Conservation (phyloP, 768 basidiomycete genomes). For the Pleurotus citrinopileatus region DNA sequence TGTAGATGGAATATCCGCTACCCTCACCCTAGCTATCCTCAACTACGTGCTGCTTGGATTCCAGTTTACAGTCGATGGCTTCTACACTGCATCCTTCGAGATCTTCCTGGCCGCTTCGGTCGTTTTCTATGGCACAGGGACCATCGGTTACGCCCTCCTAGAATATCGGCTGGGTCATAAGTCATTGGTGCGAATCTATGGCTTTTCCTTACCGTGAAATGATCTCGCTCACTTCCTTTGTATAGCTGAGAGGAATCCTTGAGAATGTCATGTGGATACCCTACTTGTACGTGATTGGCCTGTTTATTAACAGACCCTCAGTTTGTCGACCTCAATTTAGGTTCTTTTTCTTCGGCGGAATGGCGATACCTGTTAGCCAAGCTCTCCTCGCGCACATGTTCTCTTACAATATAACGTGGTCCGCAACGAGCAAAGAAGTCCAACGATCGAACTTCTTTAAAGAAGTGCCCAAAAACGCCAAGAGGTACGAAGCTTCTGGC, state of each 20-base stretch:
- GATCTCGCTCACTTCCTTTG: slow-evolving; percentile 16
- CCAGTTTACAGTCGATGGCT: slow-evolving; percentile 69
- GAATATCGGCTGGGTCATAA: slow-evolving; percentile 72
- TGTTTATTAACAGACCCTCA: neutral
- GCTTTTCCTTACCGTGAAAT: slow-evolving; percentile 15
- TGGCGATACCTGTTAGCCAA: slow-evolving; percentile 67
- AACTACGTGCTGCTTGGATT: slow-evolving; percentile 78
- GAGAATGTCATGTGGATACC: slow-evolving; percentile 68
- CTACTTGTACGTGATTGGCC: slow-evolving; percentile 59
- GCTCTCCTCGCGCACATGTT: slow-evolving; percentile 66
- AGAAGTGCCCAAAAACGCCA: slow-evolving; percentile 81
- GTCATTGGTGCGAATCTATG: slow-evolving; percentile 31
- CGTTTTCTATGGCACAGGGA: slow-evolving; percentile 75
- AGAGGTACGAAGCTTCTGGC: slow-evolving; percentile 44
- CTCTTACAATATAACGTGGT: slow-evolving; percentile 55
- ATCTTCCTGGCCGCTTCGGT: slow-evolving; percentile 75
- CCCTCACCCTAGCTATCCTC: slow-evolving; percentile 62
- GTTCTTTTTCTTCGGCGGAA: slow-evolving; percentile 78
- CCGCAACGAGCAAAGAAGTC: slow-evolving; percentile 72
- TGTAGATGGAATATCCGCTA: slow-evolving; percentile 59
- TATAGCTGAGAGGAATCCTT: slow-evolving; percentile 43
- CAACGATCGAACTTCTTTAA: slow-evolving; percentile 87
- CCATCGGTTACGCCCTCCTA: slow-evolving; percentile 67
- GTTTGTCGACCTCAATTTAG: slow-evolving; percentile 27
- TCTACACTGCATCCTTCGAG: slow-evolving; percentile 77